Evolutionary conservation across 441 rosid genomes (phyloP).

Genomic region (Euphorbia celastroides): DNA sequence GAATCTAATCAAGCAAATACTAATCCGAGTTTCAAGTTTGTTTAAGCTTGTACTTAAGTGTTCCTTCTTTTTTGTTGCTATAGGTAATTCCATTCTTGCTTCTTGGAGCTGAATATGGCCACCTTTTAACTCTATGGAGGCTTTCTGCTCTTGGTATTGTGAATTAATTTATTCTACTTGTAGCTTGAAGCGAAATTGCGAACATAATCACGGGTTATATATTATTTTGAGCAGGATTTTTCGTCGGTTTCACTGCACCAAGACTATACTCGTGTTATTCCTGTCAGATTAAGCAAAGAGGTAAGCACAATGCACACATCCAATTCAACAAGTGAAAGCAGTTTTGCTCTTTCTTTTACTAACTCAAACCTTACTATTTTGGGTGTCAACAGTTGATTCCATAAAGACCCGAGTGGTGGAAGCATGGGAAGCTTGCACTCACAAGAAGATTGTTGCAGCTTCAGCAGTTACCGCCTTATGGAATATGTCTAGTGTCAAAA

Average conservation of each 20-base stretch:
- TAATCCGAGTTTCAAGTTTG: conserved; percentile 3
- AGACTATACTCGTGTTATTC: conserved; percentile 61
- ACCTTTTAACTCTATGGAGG: conserved; percentile 72
- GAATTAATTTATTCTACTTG: neutral
- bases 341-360: conserved; percentile 3
- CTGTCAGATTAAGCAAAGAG: conserved; percentile 49
- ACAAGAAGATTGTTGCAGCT: conserved; percentile 74
- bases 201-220: conserved; percentile 10
- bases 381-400: conserved; percentile 38
- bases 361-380: conserved; percentile 11
- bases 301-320: conserved; percentile 23
- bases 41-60: conserved; percentile 2
- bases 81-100: conserved; percentile 79
- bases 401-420: conserved; percentile 39
- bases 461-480: conserved; percentile 80
- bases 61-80: conserved; percentile 15
- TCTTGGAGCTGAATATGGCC: conserved; percentile 87
- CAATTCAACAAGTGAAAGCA: neutral
- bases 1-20: neutral
- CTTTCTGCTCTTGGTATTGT: conserved; percentile 58
- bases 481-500: conserved; percentile 69
- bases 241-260: conserved; percentile 69
- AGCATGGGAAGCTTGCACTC: conserved; percentile 77
- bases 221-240: conserved; percentile 60
- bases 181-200: neutral